Evolutionary conservation across 2,329 filamentous ascomycete genomes (phyloP), one percentile per base, ranked within the genome.

Genomic region (Aureobasidium melanogenum): DNA sequence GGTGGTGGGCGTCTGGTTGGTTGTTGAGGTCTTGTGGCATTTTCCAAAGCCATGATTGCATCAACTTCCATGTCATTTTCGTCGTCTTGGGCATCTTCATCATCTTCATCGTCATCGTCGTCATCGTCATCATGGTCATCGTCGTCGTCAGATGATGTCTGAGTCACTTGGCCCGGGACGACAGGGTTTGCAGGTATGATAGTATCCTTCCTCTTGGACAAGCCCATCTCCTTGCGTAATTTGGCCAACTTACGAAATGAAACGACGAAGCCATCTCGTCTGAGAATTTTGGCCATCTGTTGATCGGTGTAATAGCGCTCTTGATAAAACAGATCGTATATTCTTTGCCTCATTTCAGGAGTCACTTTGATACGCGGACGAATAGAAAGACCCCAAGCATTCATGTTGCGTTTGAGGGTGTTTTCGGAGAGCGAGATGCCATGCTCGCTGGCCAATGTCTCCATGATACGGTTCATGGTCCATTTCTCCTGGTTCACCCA

Each of bases 251-350:
- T 56, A 56, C 52, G 52, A 24, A 32, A 38, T 3, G 26, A 43
- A 32, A 56, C 24, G n/a, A 28, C 19, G 17, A 56, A 56, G 38
- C 52, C 52, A 17, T 56, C 52, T 44, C 52, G 52, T 19, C 36
- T 56, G n/a, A 56, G 52, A 3, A 56, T 56, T n/a, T 56, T 56
- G n/a, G 52, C 36, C 52, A 56, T 56, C n/a, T 56, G 52, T 5
- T 43, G 38, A 9, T 56, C 52, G 39, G 52, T 56, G 22, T 56
- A 56, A 14, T 56, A 56, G 28, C 52, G 39, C 34, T 56, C 52
- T 56, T 56, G 52, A 28, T 56, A 56, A 39, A 24, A 56, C 5
- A 56, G 52, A 17, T 56, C 52, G 26, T 56, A 56, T 43, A 56
- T 56, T 17, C 38, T 38, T 44, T 56, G 52, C 32, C 52, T 56